Percentiles rank a stretch among this genome's conserved stretches.
Evolutionary conservation across 2,329 filamentous ascomycete genomes (phyloP).

Genomic region (Fusarium verticillioides): DNA sequence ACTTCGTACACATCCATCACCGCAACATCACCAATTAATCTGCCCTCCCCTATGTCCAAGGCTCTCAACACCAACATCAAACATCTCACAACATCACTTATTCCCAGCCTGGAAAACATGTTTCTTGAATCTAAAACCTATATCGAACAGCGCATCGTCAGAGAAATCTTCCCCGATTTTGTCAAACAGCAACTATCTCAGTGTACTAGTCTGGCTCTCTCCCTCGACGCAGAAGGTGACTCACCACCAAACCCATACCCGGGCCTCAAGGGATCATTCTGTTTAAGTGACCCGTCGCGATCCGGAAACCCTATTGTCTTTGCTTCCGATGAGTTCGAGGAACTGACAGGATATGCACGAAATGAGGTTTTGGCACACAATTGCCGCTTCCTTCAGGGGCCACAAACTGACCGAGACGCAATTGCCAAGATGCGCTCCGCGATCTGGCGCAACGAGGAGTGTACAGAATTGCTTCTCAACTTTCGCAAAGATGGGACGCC

Average conservation of each 20-base stretch:
- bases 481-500: conserved; percentile 62
- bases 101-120: conserved; percentile 59
- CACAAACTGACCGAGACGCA: conserved; percentile 56
- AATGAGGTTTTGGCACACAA: conserved; percentile 61
- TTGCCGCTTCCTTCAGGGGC: conserved; percentile 62
- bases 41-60: conserved; percentile 55
- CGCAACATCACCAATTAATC: conserved; percentile 53
- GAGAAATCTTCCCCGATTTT: conserved; percentile 63
- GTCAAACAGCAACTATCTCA: conserved; percentile 62
- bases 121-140: conserved; percentile 56
- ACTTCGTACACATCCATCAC: conserved; percentile 58
- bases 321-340: conserved; percentile 63
- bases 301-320: conserved; percentile 62
- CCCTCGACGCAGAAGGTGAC: conserved; percentile 48
- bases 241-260: conserved; percentile 54
- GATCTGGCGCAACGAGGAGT: conserved; percentile 56
- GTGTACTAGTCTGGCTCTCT: conserved; percentile 58
- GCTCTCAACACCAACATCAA: conserved; percentile 59
- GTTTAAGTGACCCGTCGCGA: conserved; percentile 62
- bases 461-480: conserved; percentile 62
- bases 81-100: conserved; percentile 54
- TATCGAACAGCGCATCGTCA: conserved; percentile 57
- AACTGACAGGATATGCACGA: conserved; percentile 61
- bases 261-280: conserved; percentile 69
- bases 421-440: conserved; percentile 55